A percentile compares a stretch with the other conserved stretches of the same genome.
Evolutionary conservation across 306 rosid species (phyloP).

Genomic region (Prunus fruticosa): DNA sequence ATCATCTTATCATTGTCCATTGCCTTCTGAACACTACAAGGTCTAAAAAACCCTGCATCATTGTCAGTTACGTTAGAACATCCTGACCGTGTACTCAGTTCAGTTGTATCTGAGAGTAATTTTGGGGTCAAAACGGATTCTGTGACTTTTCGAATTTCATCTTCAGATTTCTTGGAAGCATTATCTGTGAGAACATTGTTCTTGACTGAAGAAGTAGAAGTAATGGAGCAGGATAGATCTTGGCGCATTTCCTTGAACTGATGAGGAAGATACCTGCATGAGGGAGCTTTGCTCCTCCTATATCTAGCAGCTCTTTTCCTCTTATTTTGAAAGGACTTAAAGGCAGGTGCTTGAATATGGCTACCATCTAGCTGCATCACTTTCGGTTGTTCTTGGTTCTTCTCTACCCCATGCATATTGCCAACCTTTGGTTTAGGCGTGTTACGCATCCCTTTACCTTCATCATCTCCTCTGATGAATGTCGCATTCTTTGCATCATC

Average conservation of each 20-base stretch:
- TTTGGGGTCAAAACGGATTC: conserved; percentile 23
- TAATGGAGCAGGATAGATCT: conserved; percentile 24
- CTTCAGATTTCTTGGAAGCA: conserved; percentile 31
- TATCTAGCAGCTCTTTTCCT: conserved; percentile 35
- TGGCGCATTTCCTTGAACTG: conserved; percentile 32
- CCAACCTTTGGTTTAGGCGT: conserved; percentile 31
- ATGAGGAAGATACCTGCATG: conserved; percentile 25
- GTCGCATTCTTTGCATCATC: conserved; percentile 43
- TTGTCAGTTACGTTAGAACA: conserved; percentile 29
- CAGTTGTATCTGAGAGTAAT: conserved; percentile 20
- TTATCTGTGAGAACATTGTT: conserved; percentile 26
- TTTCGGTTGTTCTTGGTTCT: conserved; percentile 36
- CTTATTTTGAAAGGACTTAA: conserved; percentile 33
- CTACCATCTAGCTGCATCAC: conserved; percentile 28
- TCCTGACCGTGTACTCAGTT: conserved; percentile 30
- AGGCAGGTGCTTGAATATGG: conserved; percentile 16
- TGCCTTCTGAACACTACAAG: conserved; percentile 40
- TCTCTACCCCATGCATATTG: conserved; percentile 26
- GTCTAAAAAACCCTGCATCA: conserved; percentile 29
- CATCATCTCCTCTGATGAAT: conserved; percentile 37
- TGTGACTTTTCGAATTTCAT: conserved; percentile 40
- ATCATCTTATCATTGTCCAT: conserved; percentile 30
- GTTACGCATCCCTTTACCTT: conserved; percentile 33
- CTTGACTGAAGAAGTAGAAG: conserved; percentile 29
- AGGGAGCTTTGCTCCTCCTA: conserved; percentile 20